Evolutionary conservation across 1,284 basidiomycete species (phyloP), one percentile per base, ranked within the genome.

Genomic region (Naganishia liquefaciens): DNA sequence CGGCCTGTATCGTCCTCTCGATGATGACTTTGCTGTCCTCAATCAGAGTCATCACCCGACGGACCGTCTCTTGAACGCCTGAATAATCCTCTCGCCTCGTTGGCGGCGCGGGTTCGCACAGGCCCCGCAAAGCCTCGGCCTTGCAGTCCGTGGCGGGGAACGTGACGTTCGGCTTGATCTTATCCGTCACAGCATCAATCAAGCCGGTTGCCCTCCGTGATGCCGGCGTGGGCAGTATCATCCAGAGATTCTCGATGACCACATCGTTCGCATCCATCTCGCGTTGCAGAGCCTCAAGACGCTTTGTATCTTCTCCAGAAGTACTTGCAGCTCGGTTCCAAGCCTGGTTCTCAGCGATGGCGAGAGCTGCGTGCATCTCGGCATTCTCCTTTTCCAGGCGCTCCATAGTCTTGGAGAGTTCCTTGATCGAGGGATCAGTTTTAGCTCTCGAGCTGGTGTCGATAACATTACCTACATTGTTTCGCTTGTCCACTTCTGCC

Each of bases 1-100:
- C 90, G 71, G 91, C 89, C 30, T 90, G 85, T 61, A 91, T 80
- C 55, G 92, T 80, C 51, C 91, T 84, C 75, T 91, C 90, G 69
- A 93, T 88, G 68, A 95, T 77, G 15, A 88, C 82, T 23, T 86
- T 85, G 71, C 93, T 91, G 76, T 94, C 92, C 50, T 84, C 81
- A 55, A 93, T 82, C 63, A 94, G 82, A 4, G 88, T 86, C 69
- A 88, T 86, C 40, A 94, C 87, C 5, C 90, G 83, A n/a, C 82
- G 76, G 2, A 85, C 84, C 69, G 93, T 90, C 28, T 84, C 86
- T 64, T 90, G 87, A 44, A 92, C 76, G 7, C 75, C 75, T 17
- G 72, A 66, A 54, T 75, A 76, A 21, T 68, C 50, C 58, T 76
- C 72, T 11, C 54, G 58, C 28, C 58, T 27, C 7, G 50, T 19